phyloP scores from a whole-genome alignment of 2,329 filamentous ascomycete genomes.

The Fusarium secorum region DNA sequence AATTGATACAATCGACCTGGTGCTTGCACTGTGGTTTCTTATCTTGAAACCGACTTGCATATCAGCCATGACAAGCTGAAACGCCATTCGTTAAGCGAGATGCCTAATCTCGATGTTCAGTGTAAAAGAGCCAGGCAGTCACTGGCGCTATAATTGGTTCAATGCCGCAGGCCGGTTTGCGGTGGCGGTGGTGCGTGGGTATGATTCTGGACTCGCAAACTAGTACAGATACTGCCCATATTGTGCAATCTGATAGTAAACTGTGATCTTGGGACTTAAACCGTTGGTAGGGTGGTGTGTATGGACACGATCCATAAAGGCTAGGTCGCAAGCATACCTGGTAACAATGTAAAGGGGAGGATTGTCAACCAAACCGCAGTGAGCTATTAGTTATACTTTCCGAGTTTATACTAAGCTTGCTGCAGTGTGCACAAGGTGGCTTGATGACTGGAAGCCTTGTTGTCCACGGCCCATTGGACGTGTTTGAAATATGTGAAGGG shows the following conservation, averaged over 20 bases:
- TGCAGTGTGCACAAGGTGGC: not conserved
- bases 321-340: not conserved
- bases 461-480: not conserved
- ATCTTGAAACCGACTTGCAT: constrained; percentile 1
- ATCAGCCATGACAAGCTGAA: not conserved
- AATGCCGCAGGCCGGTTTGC: not conserved
- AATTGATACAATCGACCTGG: not conserved
- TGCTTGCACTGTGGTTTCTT: not conserved
- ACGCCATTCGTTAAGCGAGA: constrained; percentile 12
- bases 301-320: not conserved
- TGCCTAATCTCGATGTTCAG: constrained; percentile 11
- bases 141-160: not conserved
- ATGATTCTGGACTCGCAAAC: constrained; percentile 2
- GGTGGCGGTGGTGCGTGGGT: not conserved
- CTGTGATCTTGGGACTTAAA: not conserved
- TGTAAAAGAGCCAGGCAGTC: constrained; percentile 3
- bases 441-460: not conserved
- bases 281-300: not conserved
- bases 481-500: not conserved
- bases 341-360: not conserved
- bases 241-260: not conserved
- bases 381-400: not conserved
- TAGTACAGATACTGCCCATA: not conserved
- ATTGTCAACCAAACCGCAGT: not conserved
- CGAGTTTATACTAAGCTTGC: not conserved